phyloP scores from a whole-genome alignment of 345 rosid genomes.

The Populus euphratica region DNA sequence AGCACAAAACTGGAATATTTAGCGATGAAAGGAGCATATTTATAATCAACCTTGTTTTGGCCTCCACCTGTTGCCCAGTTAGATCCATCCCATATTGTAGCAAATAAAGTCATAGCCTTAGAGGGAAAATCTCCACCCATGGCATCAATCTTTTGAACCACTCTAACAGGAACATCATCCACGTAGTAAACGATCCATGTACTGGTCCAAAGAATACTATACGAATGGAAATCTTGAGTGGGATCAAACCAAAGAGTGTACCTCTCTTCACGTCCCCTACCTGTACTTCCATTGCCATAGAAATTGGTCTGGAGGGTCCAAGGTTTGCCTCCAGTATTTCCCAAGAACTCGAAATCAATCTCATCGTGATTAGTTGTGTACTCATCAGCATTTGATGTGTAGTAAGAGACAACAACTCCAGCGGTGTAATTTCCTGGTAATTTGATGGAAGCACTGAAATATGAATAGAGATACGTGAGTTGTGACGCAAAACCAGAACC shows the following conservation, averaged over 20 bases:
- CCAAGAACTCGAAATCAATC: constrained; percentile 24
- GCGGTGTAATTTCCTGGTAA: constrained; percentile 22
- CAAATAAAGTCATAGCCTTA: constrained; percentile 22
- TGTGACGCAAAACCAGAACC: constrained; percentile 18
- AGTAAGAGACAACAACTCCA: constrained; percentile 22
- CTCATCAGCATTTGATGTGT: constrained; percentile 15
- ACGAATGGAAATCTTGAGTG: constrained; percentile 2
- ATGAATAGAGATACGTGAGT: not conserved
- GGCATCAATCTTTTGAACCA: not conserved
- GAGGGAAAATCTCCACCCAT: constrained; percentile 25
- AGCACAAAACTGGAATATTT: constrained; percentile 6
- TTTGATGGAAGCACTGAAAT: constrained; percentile 16
- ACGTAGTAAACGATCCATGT: constrained; percentile 3
- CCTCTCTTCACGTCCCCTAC: constrained; percentile 15
- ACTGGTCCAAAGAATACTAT: constrained; percentile 7
- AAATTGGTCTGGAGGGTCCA: constrained; percentile 25
- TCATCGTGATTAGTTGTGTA: constrained; percentile 10
- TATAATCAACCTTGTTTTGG: constrained; percentile 10
- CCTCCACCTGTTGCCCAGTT: constrained; percentile 22
- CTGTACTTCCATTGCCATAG: constrained; percentile 22
- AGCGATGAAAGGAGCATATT: constrained; percentile 12
- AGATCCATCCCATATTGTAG: constrained; percentile 28
- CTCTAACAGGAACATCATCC: constrained; percentile 18
- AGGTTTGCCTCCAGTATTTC: not conserved
- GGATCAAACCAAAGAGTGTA: constrained; percentile 24